Evolutionary conservation across 352 stramenopile genomes (phyloP), one percentile per base, ranked within the genome.

Genomic region (Globisporangium echinulatum): DNA sequence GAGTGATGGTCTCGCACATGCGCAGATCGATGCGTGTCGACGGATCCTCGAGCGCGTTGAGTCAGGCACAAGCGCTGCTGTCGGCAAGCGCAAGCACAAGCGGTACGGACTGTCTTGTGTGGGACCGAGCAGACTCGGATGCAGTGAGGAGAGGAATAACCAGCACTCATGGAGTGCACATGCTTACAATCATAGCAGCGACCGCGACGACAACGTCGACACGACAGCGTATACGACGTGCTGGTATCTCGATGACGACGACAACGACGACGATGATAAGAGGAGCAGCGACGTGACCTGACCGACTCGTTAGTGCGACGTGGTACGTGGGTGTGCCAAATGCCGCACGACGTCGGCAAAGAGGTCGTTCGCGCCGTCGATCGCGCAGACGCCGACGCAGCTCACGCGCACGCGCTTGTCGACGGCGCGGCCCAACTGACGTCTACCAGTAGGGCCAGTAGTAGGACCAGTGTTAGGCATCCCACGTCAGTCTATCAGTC

Each of bases 381-480:
- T 77, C 43, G 90, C 97, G 77, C 98, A 97, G 3, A 99, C 75
- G 10, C 92, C 96, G 14, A 98, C 81, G 44, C 96, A 97, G 60
- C 90, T 97, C 36, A 98, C 83, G 46, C 97, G 96, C 15, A 98
- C 90, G 11, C 68, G 88, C 63, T 98, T 99, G 17, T 89, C 86
- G 9, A 99, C 47, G 1, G 90, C 79, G 59, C 91, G 95, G 0
- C 96, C 96, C 0, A 99, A 63, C 58, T 89, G 92, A 33, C 92
- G 68, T 64, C 96, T 98, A 49, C 8, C 10, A 43, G 39, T 13
- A 43, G 39, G 39, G 2, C 39, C 15, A 25, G 49, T 43, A 11
- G 10, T 43, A 43, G 39, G 39, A 43, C 36, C n/a, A 42, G 25
- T 33, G 25, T 33, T 33, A 3, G 1, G 2, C 25, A 33, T 33